Percentiles rank a stretch among this genome's conserved stretches.
These are phyloP conservation scores for Cladophialophora psammophila DNA, from an alignment of 2,329 filamentous ascomycete species.

Conservation along the genomic window DNA sequence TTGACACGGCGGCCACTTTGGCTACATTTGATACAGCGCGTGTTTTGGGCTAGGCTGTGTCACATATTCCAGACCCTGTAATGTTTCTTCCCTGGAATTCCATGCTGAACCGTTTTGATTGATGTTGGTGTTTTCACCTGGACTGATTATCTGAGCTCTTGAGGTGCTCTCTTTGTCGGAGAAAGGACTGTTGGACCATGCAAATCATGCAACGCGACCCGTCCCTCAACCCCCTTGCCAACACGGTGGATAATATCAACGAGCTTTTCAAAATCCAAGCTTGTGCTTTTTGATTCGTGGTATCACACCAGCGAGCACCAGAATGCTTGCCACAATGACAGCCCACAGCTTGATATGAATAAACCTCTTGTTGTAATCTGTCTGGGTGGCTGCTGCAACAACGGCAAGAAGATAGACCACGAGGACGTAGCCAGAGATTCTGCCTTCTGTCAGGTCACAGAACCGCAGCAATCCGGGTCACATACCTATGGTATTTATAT, in stretches of 20 bases:
- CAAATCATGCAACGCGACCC: neutral
- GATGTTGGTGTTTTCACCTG: too few relatives aligned
- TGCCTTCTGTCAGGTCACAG: conserved; percentile 41
- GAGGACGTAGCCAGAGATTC: conserved; percentile 76
- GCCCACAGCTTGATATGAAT: conserved; percentile 80
- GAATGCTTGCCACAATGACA: conserved; percentile 67
- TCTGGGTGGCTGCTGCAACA: conserved; percentile 76
- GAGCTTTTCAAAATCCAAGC: conserved; percentile 64
- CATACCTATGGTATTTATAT: conserved; percentile 79
- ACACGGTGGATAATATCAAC: neutral
- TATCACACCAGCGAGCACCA: conserved; percentile 75
- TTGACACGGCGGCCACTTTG: too few relatives aligned
- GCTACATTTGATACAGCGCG: too few relatives aligned
- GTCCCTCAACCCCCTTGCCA: neutral
- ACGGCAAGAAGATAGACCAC: conserved; percentile 76
- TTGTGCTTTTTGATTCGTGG: conserved; percentile 84
- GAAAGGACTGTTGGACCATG: too few relatives aligned
- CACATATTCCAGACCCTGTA: too few relatives aligned
- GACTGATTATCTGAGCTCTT: too few relatives aligned
- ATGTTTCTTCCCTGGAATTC: too few relatives aligned
- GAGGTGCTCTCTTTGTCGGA: too few relatives aligned
- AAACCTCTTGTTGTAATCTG: conserved; percentile 73
- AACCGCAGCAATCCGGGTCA: neutral
- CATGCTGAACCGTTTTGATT: too few relatives aligned
- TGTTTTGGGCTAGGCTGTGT: too few relatives aligned